A percentile compares a stretch with the other conserved stretches of the same genome.
Evolutionary conservation across 768 basidiomycete species (phyloP).

Genomic region (Boletus rubescentipes): DNA sequence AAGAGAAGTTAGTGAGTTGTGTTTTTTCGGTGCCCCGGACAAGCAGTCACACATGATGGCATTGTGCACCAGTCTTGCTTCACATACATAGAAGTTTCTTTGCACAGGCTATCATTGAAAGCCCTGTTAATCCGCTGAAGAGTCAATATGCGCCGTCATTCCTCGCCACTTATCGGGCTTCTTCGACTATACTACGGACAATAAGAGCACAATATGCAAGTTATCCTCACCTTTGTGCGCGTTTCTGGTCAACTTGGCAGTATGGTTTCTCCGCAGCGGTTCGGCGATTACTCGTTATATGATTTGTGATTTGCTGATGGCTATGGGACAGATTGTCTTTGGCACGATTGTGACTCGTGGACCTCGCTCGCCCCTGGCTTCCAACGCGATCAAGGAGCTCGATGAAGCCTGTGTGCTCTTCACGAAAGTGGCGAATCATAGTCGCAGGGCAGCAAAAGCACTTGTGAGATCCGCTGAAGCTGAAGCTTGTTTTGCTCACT

Average conservation of each 20-base stretch:
- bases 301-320: background rate
- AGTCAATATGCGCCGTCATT: conserved; percentile 66
- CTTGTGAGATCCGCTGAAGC: conserved; percentile 43
- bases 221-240: conserved; percentile 47
- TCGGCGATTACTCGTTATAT: conserved; percentile 12
- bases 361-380: conserved; percentile 65
- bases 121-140: conserved; percentile 64
- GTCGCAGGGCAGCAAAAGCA: conserved; percentile 63
- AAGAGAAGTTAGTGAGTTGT: conserved; percentile 37
- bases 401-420: conserved; percentile 70
- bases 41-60: conserved; percentile 2
- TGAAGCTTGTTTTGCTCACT: background rate
- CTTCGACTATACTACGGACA: conserved; percentile 54
- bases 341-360: conserved; percentile 77
- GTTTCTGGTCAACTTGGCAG: conserved; percentile 67
- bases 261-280: conserved; percentile 57
- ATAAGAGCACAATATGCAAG: conserved; percentile 47
- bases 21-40: background rate
- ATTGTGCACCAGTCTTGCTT: conserved; percentile 45
- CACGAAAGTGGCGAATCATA: conserved; percentile 54
- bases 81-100: conserved; percentile 70
- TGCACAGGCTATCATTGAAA: conserved; percentile 68
- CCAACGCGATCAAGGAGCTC: conserved; percentile 65
- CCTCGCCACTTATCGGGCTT: conserved; percentile 58
- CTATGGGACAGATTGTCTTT: conserved; percentile 58